Evolutionary conservation across 192 early-diverging fungal species (phyloP), one percentile per base, ranked within the genome.

Genomic region (Glomus cerebriforme): DNA sequence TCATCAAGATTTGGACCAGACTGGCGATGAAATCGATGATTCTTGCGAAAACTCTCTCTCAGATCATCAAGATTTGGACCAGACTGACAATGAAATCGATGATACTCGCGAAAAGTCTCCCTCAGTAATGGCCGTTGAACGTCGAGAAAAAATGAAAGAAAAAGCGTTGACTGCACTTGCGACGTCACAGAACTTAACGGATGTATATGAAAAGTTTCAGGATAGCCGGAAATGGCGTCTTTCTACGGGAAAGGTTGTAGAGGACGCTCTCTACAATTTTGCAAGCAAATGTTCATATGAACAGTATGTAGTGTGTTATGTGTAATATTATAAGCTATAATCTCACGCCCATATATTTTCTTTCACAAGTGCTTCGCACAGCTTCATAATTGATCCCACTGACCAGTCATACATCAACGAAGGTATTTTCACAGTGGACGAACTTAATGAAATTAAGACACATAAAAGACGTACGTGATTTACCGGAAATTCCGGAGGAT

Each of bases 361-460:
- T 75, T 43, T n/a, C 3, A 64, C 13, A 35, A 70, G 68, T 32
- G 19, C 69, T 45, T 82, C 73, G 1, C 78, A 76, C 66, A 73
- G 60, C 35, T 82, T 82, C n/a, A 77, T 82, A 9, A 34, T 82
- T 31, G 78, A 82, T 43, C 64, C 67, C 15, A 31, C 34, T 73
- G 70, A 54, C 8, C 5, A 49, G 1, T 49, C 70, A 24, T 73
- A 73, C 31, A 29, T 54, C 26, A 73, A 73, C 19, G 47, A 73
- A 47, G 43, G 22, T 47, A 54, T 73, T 47, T 73, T 73, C 39
- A 73, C 47, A 73, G 39, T 27, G n/a, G 47, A 43, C 0, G 70
- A 73, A 31, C 32, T 73, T 26, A 47, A 73, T 26, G 70, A 73
- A 54, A 73, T 73, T 17, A 32, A 39, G 13, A 24, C 0, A 29